Percentiles rank a stretch among this genome's conserved stretches.
Conservation (phyloP, 805 yeast genomes). For the Priceomyces fermenticarens region DNA sequence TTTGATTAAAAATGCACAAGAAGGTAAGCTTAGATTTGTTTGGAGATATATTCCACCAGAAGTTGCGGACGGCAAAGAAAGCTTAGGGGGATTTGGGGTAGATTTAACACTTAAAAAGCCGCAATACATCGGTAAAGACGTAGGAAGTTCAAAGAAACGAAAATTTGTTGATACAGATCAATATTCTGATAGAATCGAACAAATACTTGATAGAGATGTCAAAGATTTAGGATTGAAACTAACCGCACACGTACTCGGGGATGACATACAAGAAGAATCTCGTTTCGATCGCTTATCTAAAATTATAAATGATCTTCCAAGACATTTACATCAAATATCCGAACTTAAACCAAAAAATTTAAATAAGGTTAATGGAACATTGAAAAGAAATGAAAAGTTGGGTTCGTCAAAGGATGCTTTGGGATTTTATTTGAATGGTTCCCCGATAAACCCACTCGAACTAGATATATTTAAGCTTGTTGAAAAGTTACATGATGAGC, state of each 20-base stretch:
- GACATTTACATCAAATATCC: slow-evolving; percentile 38
- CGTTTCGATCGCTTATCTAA: slow-evolving; percentile 29
- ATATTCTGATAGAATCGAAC: neutral
- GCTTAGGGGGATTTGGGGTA: slow-evolving; percentile 62
- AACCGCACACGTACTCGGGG: no score
- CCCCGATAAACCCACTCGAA: slow-evolving; percentile 47
- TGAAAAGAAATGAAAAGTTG: slow-evolving; percentile 26
- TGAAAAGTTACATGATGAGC: slow-evolving; percentile 32
- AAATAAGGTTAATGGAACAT: slow-evolving; percentile 21
- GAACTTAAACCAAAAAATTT: slow-evolving; percentile 7
- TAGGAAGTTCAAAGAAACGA: slow-evolving; percentile 13
- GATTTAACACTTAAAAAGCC: slow-evolving; percentile 63
- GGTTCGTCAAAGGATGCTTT: slow-evolving; percentile 39
- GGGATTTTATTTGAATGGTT: slow-evolving; percentile 71
- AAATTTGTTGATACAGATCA: neutral
- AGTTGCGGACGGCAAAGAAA: slow-evolving; percentile 17
- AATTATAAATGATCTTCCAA: slow-evolving; percentile 54
- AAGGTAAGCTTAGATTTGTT: slow-evolving; percentile 67
- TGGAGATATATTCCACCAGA: slow-evolving; percentile 64
- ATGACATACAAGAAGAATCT: no score
- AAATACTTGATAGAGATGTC: neutral
- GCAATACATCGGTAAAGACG: slow-evolving; percentile 65
- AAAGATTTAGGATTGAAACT: slow-evolving; percentile 4
- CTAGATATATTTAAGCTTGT: slow-evolving; percentile 43
- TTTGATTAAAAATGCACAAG: slow-evolving; percentile 54